Evolutionary conservation across 2,329 filamentous ascomycete species (phyloP), one percentile per base, ranked within the genome.

Genomic region (Hymenoscyphus fructigenus): DNA sequence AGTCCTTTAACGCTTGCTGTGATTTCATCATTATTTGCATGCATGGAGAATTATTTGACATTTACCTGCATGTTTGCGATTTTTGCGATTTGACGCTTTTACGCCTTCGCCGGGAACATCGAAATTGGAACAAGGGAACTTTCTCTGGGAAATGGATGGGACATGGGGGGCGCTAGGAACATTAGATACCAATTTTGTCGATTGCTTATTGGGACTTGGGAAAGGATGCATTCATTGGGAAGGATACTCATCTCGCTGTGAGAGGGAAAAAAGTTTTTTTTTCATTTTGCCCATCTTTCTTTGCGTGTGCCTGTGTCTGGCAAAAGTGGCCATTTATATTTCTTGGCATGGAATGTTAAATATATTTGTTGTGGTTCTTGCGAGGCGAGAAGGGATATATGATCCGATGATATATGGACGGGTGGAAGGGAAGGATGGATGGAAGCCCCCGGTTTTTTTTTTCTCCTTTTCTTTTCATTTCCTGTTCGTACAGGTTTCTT

Each of bases 1-100:
- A 61, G 63, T 62, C n/a, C n/a, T 26, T 14, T 20, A 4, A 28
- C 12, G 14, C 44, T n/a, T 23, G 20, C 34, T 10, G 28, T 32
- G 57, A 41, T 36, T 38, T 53, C 57, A 36, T 61, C 59, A 53
- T 55, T 15, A 55, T 61, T 56, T 61, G 47, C 59, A 61, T 38
- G 34, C 44, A 28, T 36, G 20, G 59, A 61, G 26, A 38, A 23
- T 28, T 1, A 14, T n/a, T 38, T 56, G 20, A n/a, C 9, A 57
- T 26, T 32, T 26, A 12, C 20, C 12, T 57, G 53, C 29, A 57
- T 57, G 23, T 9, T 57, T 57, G 53, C 53, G 26, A 17, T 34
- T 57, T 57, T 57, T 57, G 53, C 53, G 32, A 57, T 32, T 57
- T 57, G 53, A 32, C 53, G 15, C 26, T 34, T 57, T 29, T 29